A percentile compares a stretch with the other conserved stretches of the same genome.
Evolutionary conservation across 257 asterid genomes (phyloP).

Genomic region (Ligustrum vulgare): DNA sequence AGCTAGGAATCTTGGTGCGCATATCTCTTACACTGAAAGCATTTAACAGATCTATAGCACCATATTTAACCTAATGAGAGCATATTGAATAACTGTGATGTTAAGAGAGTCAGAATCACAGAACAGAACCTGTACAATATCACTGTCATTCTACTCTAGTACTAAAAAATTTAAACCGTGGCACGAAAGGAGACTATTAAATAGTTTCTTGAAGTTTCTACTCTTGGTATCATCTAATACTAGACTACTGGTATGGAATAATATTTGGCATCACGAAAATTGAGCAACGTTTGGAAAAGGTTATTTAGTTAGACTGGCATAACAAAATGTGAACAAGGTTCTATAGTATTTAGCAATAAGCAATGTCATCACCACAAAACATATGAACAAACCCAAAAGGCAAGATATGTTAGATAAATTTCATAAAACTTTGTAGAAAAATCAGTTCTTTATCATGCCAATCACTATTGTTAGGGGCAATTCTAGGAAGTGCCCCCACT

Average conservation of each 20-base stretch:
- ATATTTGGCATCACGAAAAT: background rate
- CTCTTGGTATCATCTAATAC: background rate
- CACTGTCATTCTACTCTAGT: background rate
- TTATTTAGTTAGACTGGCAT: background rate
- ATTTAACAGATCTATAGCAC: background rate
- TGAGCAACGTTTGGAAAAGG: background rate
- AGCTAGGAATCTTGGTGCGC: background rate
- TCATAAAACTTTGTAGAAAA: background rate
- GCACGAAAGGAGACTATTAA: background rate
- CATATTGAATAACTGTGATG: background rate
- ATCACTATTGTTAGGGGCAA: background rate
- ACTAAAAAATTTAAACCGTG: background rate
- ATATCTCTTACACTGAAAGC: background rate
- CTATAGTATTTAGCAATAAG: background rate
- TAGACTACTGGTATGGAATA: background rate
- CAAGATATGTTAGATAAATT: background rate
- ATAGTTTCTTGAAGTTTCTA: background rate
- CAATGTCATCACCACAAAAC: background rate
- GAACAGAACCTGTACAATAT: background rate
- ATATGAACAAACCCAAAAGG: background rate
- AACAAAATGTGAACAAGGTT: too few species aligned
- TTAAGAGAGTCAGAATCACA: background rate
- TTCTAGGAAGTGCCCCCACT: background rate
- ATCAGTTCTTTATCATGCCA: too few species aligned
- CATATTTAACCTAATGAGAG: background rate